Base-by-base conservation (phyloP, 1,284 basidiomycete species). In the Cutaneotrichosporon dermatis region DNA sequence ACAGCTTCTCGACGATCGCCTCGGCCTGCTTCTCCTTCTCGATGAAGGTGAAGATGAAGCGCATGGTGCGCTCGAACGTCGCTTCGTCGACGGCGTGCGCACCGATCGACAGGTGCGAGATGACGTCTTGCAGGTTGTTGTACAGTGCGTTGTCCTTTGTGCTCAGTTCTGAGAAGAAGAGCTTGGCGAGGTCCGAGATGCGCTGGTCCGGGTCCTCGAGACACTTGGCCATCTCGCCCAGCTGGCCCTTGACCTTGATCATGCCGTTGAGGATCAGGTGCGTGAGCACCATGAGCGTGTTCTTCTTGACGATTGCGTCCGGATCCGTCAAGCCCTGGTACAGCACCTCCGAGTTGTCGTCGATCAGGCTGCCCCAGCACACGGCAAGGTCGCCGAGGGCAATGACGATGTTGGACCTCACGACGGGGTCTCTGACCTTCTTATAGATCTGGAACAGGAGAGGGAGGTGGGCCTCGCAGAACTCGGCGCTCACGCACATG, bases 181-280 rank as follows among this genome's bases (percentile, higher is more conserved):
- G 77, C 77, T 94, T 96, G 43, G 96, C 94, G 15, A 99, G 83
- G 71, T 98, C 93, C 12, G 88, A 86, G 61, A 99, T 90, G 9
- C 94, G 82, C 58, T 83, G 83, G 64, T 98, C 95, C n/a, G 85
- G 82, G 77, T 99, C 94, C 77, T 98, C 92, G 16, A 99, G 80
- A 72, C 95, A 99, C 79, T 99, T 99, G 39, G 95, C 96, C 93
- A 99, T 97, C 82, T 98, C 96, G 39, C 96, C 95, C 4, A 98
- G 82, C 76, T 99, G 95, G 1, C 96, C 96, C 78, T 99, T 99
- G 72, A 98, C 95, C 78, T 99, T 99, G 82, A 97, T 92, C 95
- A 98, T 98, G 1, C 95, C 95, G 72, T 98, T 98, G 63, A 98
- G 79, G 72, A 99, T 99, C 63, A 99, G 79, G 78, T 99, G 94